Conservation (phyloP, 2,329 filamentous ascomycete species). For the Phyllosticta citribraziliensis region DNA sequence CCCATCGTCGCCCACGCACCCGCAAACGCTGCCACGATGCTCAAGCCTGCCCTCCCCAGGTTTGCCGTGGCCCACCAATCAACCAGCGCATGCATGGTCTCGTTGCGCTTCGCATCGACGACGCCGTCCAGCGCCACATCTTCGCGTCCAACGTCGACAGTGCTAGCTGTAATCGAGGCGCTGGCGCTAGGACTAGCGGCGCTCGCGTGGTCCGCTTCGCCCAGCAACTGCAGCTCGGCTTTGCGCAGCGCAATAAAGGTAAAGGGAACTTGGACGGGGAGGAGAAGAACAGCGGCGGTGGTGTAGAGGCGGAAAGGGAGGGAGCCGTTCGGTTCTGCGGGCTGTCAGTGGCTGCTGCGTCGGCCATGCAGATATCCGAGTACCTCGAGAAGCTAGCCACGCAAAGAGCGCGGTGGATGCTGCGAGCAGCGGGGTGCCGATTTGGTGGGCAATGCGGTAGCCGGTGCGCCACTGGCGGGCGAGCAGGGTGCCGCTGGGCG, state of each 20-base stretch:
- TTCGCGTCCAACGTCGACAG: conserved; percentile 12
- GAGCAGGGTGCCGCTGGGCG: conserved; percentile 43
- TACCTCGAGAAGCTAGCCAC: conserved; percentile 38
- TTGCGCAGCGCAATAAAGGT: conserved; percentile 38
- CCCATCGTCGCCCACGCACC: conserved; percentile 17
- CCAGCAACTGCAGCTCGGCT: conserved; percentile 40
- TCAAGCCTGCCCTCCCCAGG: conserved; percentile 32
- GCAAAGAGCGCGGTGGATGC: conserved; percentile 28
- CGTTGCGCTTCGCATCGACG: conserved; percentile 24
- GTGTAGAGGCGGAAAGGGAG: conserved; percentile 35
- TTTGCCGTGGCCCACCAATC: conserved; percentile 49
- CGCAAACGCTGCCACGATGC: conserved; percentile 14
- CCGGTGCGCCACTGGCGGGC: conserved; percentile 45
- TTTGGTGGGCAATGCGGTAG: conserved; percentile 30
- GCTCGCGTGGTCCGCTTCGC: conserved; percentile 32
- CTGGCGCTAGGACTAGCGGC: background rate
- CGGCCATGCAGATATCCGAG: too few species aligned
- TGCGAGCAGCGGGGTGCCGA: conserved; percentile 23
- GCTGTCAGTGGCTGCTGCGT: background rate
- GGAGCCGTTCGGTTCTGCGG: conserved; percentile 19
- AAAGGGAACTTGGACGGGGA: conserved; percentile 41
- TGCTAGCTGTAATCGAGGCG: conserved; percentile 13
- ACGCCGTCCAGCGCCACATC: conserved; percentile 25
- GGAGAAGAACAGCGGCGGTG: conserved; percentile 36
- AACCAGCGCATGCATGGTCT: conserved; percentile 42